Evolutionary conservation across 306 rosid genomes (phyloP).

Genomic region (Begonia peltatifolia): DNA sequence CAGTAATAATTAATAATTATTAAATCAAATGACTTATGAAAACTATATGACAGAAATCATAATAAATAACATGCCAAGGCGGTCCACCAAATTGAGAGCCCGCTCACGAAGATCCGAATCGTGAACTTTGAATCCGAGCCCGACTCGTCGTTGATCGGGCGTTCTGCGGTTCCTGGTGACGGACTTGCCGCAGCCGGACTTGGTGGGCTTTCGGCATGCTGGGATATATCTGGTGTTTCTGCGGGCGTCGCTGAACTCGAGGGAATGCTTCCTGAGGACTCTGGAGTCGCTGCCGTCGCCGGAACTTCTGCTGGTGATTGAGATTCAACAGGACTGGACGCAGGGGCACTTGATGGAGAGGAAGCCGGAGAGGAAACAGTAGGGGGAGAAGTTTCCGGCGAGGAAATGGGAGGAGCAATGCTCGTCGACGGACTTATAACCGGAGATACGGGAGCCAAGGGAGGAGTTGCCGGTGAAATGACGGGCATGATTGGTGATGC

Average conservation of each 20-base stretch:
- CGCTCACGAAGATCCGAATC: constrained; percentile 22
- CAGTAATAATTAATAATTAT: not conserved
- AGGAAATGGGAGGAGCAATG: constrained; percentile 25
- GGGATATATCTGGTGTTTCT: constrained; percentile 34
- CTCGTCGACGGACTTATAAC: constrained; percentile 30
- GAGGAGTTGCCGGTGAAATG: constrained; percentile 12
- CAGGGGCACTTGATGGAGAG: constrained; percentile 24
- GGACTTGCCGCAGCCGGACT: constrained; percentile 31
- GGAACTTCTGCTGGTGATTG: constrained; percentile 41
- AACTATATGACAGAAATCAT: not conserved
- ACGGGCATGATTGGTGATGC: constrained; percentile 26
- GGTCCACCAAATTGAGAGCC: constrained; percentile 29
- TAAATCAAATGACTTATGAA: not conserved
- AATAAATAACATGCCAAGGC: constrained; percentile 28
- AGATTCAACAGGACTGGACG: constrained; percentile 24
- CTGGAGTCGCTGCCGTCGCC: constrained; percentile 26
- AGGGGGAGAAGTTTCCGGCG: constrained; percentile 28
- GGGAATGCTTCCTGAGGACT: constrained; percentile 25
- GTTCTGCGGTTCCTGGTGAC: constrained; percentile 41
- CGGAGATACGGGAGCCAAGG: constrained; percentile 25
- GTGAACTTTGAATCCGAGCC: constrained; percentile 21
- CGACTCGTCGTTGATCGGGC: constrained; percentile 37
- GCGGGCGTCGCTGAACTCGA: constrained; percentile 40
- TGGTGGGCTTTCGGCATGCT: constrained; percentile 34
- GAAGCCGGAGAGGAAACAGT: constrained; percentile 13